These are phyloP conservation scores for Penicillium thymicola DNA, from an alignment of 2,329 filamentous ascomycete genomes.

Conservation along the genomic window DNA sequence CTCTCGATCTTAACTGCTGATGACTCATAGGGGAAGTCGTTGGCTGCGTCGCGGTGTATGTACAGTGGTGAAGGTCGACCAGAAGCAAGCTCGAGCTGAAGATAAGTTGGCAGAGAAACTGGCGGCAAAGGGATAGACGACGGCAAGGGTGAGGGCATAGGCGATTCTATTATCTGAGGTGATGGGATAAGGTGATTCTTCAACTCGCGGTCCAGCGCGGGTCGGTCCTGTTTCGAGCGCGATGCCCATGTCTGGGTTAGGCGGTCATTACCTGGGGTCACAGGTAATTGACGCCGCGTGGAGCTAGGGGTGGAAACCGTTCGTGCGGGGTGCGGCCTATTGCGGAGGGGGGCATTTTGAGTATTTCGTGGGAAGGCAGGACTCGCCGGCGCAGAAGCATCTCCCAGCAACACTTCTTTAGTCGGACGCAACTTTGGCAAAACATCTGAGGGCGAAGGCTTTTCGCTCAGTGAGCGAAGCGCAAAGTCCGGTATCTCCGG, in stretches of 20 bases:
- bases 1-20: conserved; percentile 89
- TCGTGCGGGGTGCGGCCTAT: conserved; percentile 31
- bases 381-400: conserved; percentile 21
- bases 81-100: conserved; percentile 63
- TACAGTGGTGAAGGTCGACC: conserved; percentile 60
- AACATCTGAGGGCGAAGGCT: conserved; percentile 17
- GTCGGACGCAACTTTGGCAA: conserved; percentile 21
- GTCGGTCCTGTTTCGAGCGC: conserved; percentile 34
- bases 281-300: conserved; percentile 30
- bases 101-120: conserved; percentile 61
- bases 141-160: conserved; percentile 48
- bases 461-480: conserved; percentile 29
- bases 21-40: conserved; percentile 79
- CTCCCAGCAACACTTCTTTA: conserved; percentile 28
- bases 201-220: conserved; percentile 32
- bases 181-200: conserved; percentile 28
- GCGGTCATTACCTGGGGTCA: conserved; percentile 31
- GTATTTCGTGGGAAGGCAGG: conserved; percentile 16
- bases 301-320: conserved; percentile 39
- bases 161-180: conserved; percentile 29
- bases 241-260: conserved; percentile 34
- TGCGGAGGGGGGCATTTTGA: conserved; percentile 24
- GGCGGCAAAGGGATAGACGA: conserved; percentile 58
- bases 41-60: conserved; percentile 56
- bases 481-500: conserved; percentile 15